Evolutionary conservation across 1,139 yeast genomes (phyloP).

Genomic region (Hemisphaericaspora xylanilytica): DNA sequence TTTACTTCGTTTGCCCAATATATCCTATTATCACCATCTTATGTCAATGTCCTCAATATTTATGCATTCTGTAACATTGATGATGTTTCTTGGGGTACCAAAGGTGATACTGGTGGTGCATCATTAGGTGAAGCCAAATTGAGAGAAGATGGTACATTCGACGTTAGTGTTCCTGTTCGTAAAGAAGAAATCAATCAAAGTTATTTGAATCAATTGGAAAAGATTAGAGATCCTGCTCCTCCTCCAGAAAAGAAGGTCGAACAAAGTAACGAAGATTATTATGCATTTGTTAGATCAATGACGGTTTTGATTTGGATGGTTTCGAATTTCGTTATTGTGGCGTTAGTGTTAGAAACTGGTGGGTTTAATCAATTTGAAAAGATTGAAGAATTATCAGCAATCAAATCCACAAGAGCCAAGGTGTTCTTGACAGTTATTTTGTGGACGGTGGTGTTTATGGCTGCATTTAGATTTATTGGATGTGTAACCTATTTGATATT

Average conservation of each 20-base stretch:
- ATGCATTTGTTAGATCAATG: conserved; percentile 77
- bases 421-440: conserved; percentile 69
- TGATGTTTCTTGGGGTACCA: conserved; percentile 53
- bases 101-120: conserved; percentile 46
- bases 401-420: conserved; percentile 27
- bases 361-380: conserved; percentile 46
- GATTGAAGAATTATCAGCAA: conserved; percentile 14
- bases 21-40: conserved; percentile 46
- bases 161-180: conserved; percentile 67
- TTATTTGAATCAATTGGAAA: conserved; percentile 60
- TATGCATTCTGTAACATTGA: conserved; percentile 52
- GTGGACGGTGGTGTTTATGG: conserved; percentile 82
- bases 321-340: conserved; percentile 67
- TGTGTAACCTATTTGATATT: conserved; percentile 57
- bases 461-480: conserved; percentile 70
- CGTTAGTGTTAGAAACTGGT: conserved; percentile 70
- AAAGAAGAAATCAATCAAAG: conserved; percentile 60
- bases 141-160: conserved; percentile 63
- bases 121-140: conserved; percentile 58
- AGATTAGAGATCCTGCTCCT: conserved; percentile 48
- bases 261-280: conserved; percentile 59
- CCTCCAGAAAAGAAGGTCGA: conserved; percentile 33
- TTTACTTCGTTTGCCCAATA: conserved; percentile 48
- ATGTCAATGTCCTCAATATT: conserved; percentile 47
- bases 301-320: conserved; percentile 79